Percentiles rank a stretch among this genome's conserved stretches.
These are phyloP conservation scores for Phytopythium litorale DNA, from an alignment of 352 stramenopile genomes.

Conservation along the genomic window DNA sequence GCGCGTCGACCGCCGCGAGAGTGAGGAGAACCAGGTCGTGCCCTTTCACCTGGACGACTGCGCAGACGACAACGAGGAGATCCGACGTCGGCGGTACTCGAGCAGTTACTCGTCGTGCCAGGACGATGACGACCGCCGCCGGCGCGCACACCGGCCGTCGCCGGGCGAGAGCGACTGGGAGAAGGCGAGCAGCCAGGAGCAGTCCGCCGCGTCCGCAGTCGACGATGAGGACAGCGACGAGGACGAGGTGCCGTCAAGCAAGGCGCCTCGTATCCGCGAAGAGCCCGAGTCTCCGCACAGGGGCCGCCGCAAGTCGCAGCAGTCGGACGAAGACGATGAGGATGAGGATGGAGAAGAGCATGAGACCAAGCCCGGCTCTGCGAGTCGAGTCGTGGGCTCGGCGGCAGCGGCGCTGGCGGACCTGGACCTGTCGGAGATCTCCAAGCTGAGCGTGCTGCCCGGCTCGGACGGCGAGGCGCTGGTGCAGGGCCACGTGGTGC, in stretches of 20 bases:
- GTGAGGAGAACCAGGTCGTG: slow-evolving; percentile 59
- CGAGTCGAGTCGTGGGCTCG: background rate
- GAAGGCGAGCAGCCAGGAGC: slow-evolving; percentile 17
- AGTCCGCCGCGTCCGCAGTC: slow-evolving; percentile 17
- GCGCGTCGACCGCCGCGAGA: slow-evolving; percentile 1
- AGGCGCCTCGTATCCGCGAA: slow-evolving; percentile 6
- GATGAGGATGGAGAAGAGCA: slow-evolving; percentile 52
- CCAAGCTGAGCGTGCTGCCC: slow-evolving; percentile 71
- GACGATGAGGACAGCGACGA: slow-evolving; percentile 19
- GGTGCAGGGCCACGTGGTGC: slow-evolving; percentile 36
- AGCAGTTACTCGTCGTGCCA: slow-evolving; percentile 19
- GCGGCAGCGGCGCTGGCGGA: slow-evolving; percentile 6
- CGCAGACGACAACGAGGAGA: slow-evolving; percentile 36
- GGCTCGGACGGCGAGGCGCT: slow-evolving; percentile 49
- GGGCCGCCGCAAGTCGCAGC: slow-evolving; percentile 16
- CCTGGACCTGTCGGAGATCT: slow-evolving; percentile 59
- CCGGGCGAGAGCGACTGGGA: slow-evolving; percentile 42
- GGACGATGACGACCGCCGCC: slow-evolving; percentile 3
- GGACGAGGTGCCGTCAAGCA: slow-evolving; percentile 3
- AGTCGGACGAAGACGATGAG: slow-evolving; percentile 27
- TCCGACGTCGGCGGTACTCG: slow-evolving; percentile 29
- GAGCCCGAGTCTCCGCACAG: slow-evolving; percentile 27
- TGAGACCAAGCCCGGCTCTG: slow-evolving; percentile 8
- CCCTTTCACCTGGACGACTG: slow-evolving; percentile 51
- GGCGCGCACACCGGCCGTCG: background rate